A percentile compares a stretch with the other conserved stretches of the same genome.
Conservation (phyloP, 2,329 filamentous ascomycete genomes). For the Trichoderma sp. region DNA sequence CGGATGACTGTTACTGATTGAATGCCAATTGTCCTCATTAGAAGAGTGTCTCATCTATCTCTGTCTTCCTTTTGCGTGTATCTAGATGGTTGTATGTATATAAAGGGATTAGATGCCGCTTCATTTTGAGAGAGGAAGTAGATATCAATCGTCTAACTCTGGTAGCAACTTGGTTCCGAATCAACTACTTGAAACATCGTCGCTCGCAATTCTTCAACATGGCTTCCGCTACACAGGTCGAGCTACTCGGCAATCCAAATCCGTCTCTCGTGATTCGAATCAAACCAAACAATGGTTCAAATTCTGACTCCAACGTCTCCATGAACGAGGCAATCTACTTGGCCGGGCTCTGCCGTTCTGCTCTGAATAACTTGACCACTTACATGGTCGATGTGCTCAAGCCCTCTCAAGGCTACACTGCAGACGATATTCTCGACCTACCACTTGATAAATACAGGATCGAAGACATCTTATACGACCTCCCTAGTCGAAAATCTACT, state of each 20-base stretch:
- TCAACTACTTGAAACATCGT: neutral
- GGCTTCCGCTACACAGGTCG: constrained; percentile 35
- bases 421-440: constrained; percentile 36
- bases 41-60: neutral
- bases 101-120: neutral
- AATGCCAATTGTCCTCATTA: neutral
- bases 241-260: constrained; percentile 22
- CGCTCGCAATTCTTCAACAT: constrained; percentile 22
- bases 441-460: constrained; percentile 32
- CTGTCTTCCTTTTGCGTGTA: neutral
- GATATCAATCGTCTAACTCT: neutral
- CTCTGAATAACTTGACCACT: constrained; percentile 30
- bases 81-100: neutral
- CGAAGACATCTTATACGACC: constrained; percentile 31
- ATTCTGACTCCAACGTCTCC: neutral
- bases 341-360: constrained; percentile 30
- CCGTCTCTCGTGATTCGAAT: constrained; percentile 23
- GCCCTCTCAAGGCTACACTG: constrained; percentile 32
- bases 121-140: neutral
- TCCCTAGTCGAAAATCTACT: constrained; percentile 37
- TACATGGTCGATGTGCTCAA: constrained; percentile 32
- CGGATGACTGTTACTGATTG: neutral
- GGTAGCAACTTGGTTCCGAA: neutral
- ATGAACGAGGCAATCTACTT: constrained; percentile 29
- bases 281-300: neutral